A percentile compares a stretch with the other conserved stretches of the same genome.
Conservation (phyloP, 2,329 filamentous ascomycete species). For the Sclerotiophoma versabilis region DNA sequence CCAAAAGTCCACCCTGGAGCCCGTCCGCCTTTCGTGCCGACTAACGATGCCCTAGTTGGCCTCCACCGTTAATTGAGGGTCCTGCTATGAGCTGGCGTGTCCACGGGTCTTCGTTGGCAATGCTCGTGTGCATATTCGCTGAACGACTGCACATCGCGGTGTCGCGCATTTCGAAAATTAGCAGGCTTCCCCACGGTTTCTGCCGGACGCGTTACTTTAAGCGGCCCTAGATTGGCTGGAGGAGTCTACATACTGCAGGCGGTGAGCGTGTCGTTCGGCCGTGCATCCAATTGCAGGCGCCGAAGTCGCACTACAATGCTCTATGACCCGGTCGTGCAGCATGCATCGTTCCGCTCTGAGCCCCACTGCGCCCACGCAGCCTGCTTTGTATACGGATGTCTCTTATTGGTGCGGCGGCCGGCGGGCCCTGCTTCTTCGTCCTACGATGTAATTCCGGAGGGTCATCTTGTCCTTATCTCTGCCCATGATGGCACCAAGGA, state of each 20-base stretch:
- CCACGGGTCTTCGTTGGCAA: slow-evolving; percentile 19
- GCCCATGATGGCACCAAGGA: slow-evolving; percentile 23
- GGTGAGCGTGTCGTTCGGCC: slow-evolving; percentile 32
- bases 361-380: slow-evolving; percentile 42
- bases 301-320: slow-evolving; percentile 39
- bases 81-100: slow-evolving; percentile 14
- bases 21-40: slow-evolving; percentile 13
- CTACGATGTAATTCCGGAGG: slow-evolving; percentile 46
- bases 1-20: slow-evolving; percentile 27
- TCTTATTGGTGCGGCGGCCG: slow-evolving; percentile 38
- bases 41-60: slow-evolving; percentile 24
- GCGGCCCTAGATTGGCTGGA: slow-evolving; percentile 25
- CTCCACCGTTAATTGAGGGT: slow-evolving; percentile 1
- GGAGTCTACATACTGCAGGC: slow-evolving; percentile 28
- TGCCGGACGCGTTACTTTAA: slow-evolving; percentile 40
- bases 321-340: slow-evolving; percentile 31
- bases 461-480: slow-evolving; percentile 47
- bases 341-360: slow-evolving; percentile 41
- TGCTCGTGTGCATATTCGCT: slow-evolving; percentile 30
- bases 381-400: slow-evolving; percentile 28
- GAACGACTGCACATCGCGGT: slow-evolving; percentile 27
- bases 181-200: slow-evolving; percentile 48
- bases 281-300: slow-evolving; percentile 34
- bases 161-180: slow-evolving; percentile 41
- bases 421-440: slow-evolving; percentile 33